Evolutionary conservation across 768 basidiomycete species (phyloP).

Genomic region (Amanita rubescens): DNA sequence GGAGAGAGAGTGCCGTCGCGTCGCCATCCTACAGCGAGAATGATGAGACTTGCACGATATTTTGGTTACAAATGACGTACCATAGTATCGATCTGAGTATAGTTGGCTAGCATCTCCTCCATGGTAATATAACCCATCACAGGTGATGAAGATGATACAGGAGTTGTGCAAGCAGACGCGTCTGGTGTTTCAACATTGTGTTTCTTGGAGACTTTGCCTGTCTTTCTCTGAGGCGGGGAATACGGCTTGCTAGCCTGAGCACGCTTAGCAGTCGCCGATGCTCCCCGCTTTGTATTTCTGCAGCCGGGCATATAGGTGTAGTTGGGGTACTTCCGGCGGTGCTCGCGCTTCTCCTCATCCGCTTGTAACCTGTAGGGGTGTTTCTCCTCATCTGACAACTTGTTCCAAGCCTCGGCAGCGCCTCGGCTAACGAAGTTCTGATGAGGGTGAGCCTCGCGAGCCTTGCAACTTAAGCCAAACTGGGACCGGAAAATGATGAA

Average conservation of each 20-base stretch:
- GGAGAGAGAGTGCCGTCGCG: neutral
- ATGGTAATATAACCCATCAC: neutral
- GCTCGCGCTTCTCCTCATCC: constrained; percentile 33
- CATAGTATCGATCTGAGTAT: neutral
- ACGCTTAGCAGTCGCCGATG: neutral
- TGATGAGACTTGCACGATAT: neutral
- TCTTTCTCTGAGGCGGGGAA: neutral
- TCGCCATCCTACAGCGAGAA: neutral
- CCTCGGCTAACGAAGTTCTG: constrained; percentile 45
- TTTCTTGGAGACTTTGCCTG: neutral
- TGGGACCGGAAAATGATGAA: constrained; percentile 52
- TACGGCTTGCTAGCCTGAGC: neutral
- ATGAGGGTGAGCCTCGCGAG: constrained; percentile 10
- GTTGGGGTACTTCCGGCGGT: constrained; percentile 37
- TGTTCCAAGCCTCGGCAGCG: constrained; percentile 23
- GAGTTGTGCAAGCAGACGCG: neutral
- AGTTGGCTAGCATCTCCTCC: neutral
- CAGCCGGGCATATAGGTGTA: constrained; percentile 31
- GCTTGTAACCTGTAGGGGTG: constrained; percentile 32
- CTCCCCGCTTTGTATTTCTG: neutral
- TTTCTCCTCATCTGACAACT: constrained; percentile 29
- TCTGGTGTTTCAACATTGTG: no score
- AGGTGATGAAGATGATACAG: neutral
- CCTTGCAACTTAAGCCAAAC: constrained; percentile 18
- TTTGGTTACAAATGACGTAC: neutral